These are phyloP conservation scores for Ustilago hordei DNA, from an alignment of 1,284 basidiomycete species.

Conservation along the genomic window DNA sequence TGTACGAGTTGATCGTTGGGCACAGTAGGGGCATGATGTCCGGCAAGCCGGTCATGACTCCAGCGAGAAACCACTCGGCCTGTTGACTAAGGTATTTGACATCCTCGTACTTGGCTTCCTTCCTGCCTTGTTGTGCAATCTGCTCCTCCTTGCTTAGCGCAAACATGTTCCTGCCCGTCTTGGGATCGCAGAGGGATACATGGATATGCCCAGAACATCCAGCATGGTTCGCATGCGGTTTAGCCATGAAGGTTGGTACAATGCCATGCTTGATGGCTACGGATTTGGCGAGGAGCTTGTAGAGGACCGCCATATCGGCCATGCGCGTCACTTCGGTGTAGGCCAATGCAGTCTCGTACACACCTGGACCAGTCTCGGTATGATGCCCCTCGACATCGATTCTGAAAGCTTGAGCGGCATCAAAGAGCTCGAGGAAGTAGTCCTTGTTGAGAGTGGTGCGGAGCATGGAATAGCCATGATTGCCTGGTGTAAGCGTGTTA, in stretches of 20 bases:
- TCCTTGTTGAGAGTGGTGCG: conserved; percentile 77
- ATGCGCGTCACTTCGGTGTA: conserved; percentile 86
- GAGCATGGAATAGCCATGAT: conserved; percentile 70
- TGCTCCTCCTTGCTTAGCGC: conserved; percentile 76
- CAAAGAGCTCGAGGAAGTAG: conserved; percentile 90
- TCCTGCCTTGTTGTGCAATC: conserved; percentile 75
- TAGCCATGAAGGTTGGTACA: conserved; percentile 97
- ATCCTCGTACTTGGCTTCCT: conserved; percentile 81
- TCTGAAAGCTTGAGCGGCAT: conserved; percentile 79
- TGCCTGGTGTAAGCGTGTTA: conserved; percentile 86
- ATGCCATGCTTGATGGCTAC: conserved; percentile 88
- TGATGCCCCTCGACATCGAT: conserved; percentile 92
- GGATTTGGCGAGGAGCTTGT: conserved; percentile 92
- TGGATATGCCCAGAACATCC: conserved; percentile 81
- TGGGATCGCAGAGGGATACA: conserved; percentile 80
- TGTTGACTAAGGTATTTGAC: conserved; percentile 84
- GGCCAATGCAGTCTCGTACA: conserved; percentile 91
- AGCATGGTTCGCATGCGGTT: conserved; percentile 78
- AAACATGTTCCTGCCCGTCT: conserved; percentile 81
- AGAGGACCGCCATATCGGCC: conserved; percentile 93
- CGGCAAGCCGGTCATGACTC: conserved; percentile 85
- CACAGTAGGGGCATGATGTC: conserved; percentile 79
- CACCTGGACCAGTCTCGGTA: conserved; percentile 88
- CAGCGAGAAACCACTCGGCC: conserved; percentile 93
- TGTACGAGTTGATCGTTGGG: conserved; percentile 96